A percentile compares a stretch with the other conserved stretches of the same genome.
Conservation (phyloP, 1,139 yeast genomes). For the Arxiozyma slooffiae region DNA sequence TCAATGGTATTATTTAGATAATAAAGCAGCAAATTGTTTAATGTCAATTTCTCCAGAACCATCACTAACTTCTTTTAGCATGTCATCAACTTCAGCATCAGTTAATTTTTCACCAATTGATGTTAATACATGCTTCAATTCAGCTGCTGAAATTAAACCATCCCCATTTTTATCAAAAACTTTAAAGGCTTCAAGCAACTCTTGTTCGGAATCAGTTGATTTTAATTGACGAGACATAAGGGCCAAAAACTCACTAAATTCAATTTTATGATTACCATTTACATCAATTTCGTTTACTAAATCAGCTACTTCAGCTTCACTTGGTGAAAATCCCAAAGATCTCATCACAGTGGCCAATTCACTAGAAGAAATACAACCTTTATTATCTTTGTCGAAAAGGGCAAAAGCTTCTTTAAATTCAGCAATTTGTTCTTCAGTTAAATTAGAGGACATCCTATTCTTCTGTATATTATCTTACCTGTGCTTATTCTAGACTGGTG, state of each 20-base stretch:
- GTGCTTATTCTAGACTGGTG: too few relatives aligned
- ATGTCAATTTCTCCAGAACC: conserved; percentile 95
- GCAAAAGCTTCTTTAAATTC: conserved; percentile 98
- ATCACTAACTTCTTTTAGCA: conserved; percentile 92
- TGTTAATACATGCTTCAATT: conserved; percentile 90
- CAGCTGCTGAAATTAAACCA: conserved; percentile 94
- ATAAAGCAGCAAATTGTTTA: conserved; percentile 81
- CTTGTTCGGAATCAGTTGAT: conserved; percentile 95
- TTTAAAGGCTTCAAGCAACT: conserved; percentile 92
- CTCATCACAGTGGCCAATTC: conserved; percentile 98
- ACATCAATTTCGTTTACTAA: conserved; percentile 95
- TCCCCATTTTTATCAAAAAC: conserved; percentile 84
- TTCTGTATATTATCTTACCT: background rate
- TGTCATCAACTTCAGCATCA: conserved; percentile 93
- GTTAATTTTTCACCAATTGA: conserved; percentile 93
- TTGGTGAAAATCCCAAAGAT: conserved; percentile 92
- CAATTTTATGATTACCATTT: conserved; percentile 90
- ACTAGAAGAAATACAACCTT: conserved; percentile 89
- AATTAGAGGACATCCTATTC: conserved; percentile 49
- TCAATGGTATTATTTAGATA: conserved; percentile 34
- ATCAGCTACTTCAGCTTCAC: conserved; percentile 90
- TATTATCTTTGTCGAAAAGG: conserved; percentile 89
- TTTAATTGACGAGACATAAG: conserved; percentile 85
- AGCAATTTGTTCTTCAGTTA: conserved; percentile 91
- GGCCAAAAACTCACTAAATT: conserved; percentile 69